Base-by-base conservation (phyloP, 148 eudicot genomes). In the Arctostaphylos glauca region DNA sequence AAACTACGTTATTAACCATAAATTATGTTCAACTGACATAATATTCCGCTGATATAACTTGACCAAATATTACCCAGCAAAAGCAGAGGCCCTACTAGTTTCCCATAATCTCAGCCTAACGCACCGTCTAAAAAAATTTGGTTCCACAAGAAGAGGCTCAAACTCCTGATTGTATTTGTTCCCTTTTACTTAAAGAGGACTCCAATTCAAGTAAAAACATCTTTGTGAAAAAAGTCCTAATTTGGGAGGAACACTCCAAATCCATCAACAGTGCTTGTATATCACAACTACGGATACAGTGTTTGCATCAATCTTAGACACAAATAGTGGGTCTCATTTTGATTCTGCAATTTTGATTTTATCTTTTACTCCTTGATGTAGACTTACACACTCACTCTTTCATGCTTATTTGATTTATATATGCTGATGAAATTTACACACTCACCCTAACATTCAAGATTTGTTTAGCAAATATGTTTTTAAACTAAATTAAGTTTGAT, bases 341-440 rank as follows among this genome's bases (percentile, higher is more conserved):
- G 14, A 64, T 48, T 64, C 44, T 62, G 9, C 53, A 64, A 80
- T 47, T 64, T 64, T 5, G 14, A 62, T 82, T 62, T 47, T 16
- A 66, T 48, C 47, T 67, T 83, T 47, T 14, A 5, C 31, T 66
- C 23, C 21, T 84, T 81, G 70, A 43, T 66, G 50, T 80, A 5
- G 12, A 19, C 5, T 25, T 46, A 46, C 14, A 74, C 10, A 19
- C 16, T 41, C 60, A 16, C 49, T 74, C 46, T 58, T 25, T 14
- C 2, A 23, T 16, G 25, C 19, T 49, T 18, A 9, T 19, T 73
- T 71, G 64, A 21, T 72, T 83, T 21, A 10, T 59, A 6, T 78
- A 21, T 50, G 38, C n/a, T 55, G 78, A 79, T 66, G 79, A 74
- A 44, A 77, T 83, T 52, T 43, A 64, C 50, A 38, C n/a, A n/a